Conservation (phyloP, 2,329 filamentous ascomycete species). For the Onygenales sp. region DNA sequence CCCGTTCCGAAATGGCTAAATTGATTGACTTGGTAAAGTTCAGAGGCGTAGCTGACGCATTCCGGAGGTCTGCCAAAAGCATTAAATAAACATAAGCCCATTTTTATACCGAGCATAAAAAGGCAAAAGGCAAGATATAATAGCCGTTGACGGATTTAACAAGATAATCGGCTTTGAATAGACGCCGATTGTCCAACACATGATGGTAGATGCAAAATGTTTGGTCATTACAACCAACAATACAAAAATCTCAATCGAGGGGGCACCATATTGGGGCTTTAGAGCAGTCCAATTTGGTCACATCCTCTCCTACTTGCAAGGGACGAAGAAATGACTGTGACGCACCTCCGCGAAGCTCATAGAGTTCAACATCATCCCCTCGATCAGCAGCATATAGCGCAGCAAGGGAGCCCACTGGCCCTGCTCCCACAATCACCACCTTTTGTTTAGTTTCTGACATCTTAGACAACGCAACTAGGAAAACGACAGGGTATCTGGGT, state of each 20-base stretch:
- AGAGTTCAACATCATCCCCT: constrained; percentile 84
- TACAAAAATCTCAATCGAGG: too few relatives aligned
- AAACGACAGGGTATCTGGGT: too few relatives aligned
- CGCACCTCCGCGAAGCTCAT: constrained; percentile 84
- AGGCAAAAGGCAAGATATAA: not conserved
- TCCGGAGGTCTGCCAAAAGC: constrained; percentile 62
- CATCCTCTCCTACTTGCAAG: not conserved
- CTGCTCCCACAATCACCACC: constrained; percentile 78
- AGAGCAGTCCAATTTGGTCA: not conserved
- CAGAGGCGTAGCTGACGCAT: constrained; percentile 70
- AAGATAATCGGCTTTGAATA: too few relatives aligned
- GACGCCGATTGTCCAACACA: too few relatives aligned
- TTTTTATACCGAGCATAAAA: not conserved
- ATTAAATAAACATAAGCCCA: constrained; percentile 1
- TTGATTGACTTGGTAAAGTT: constrained; percentile 99
- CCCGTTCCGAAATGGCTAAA: constrained; percentile 83
- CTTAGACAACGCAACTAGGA: not conserved
- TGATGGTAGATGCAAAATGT: too few relatives aligned
- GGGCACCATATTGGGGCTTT: too few relatives aligned
- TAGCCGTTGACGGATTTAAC: too few relatives aligned
- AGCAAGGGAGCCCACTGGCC: constrained; percentile 84
- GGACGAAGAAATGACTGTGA: constrained; percentile 10
- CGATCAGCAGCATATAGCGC: constrained; percentile 84
- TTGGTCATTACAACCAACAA: too few relatives aligned
- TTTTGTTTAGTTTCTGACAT: constrained; percentile 43